Evolutionary conservation across 2,329 filamentous ascomycete genomes (phyloP), one percentile per base, ranked within the genome.

Genomic region (Alternaria burnsii): DNA sequence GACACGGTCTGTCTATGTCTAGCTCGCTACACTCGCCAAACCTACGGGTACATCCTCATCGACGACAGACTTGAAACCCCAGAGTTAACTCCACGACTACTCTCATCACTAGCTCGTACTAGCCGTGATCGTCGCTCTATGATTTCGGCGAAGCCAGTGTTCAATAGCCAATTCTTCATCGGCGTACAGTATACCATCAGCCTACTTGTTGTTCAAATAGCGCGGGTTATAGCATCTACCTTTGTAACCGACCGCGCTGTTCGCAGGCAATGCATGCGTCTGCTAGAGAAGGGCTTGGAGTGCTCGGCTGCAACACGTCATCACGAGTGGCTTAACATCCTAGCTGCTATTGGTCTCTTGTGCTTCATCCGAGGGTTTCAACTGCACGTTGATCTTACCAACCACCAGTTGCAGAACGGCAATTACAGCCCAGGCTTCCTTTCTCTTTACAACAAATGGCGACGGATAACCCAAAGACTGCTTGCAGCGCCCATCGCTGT

Each of bases 401-500:
- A 9, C 14, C 32, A 32, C 34, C 52, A 7, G 10, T 14, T 3
- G 10, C 22, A 32, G 12, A 14, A 56, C n/a, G 30, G 18, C 11
- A 32, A 42, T 16, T 24, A 57, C 53, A 60, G 58, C 22, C 26
- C 47, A 18, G 53, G 58, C 9, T 57, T 60, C 41, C 26, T 52
- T 16, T n/a, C 41, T 4, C 41, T 60, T 2, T 10, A 34, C 5
- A 18, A 22, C 3, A 41, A 10, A 2, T 57, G 46, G 18, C 26
- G 53, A 22, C 3, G 28, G 16, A n/a, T 47, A 5, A 16, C 28
- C 5, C 58, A 57, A 20, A 41, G 4, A 12, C 11, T 52, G 7
- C 53, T 60, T n/a, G 58, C 58, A 14, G 32, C n/a, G 16, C 58
- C 58, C 11, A 57, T 52, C 5, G 28, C 58, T 6, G 14, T 60